A percentile compares a stretch with the other conserved stretches of the same genome.
Conservation (phyloP, 108 stramenopile genomes). For the Cyclostephanos invisitatus region DNA sequence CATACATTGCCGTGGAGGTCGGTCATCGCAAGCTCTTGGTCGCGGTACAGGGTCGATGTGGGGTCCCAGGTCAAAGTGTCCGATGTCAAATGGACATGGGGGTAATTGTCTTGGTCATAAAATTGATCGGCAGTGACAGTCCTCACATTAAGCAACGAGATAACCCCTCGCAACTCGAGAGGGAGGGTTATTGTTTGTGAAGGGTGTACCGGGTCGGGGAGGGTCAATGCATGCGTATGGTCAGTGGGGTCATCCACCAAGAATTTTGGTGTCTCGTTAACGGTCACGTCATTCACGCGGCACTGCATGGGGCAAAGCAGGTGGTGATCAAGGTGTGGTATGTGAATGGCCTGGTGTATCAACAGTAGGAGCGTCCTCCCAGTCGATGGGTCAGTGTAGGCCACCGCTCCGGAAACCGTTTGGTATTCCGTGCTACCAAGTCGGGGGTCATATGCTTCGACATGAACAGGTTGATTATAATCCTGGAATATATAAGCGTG, state of each 20-base stretch:
- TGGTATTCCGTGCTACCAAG: not conserved
- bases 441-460: slow-evolving; percentile 1
- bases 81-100: not conserved
- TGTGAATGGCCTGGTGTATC: slow-evolving; percentile 17
- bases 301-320: slow-evolving; percentile 37
- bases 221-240: slow-evolving; percentile 7
- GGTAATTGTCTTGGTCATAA: not conserved
- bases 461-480: slow-evolving; percentile 2
- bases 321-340: slow-evolving; percentile 19
- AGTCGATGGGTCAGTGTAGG: not conserved
- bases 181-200: not conserved
- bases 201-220: not conserved
- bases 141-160: not conserved
- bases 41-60: not conserved
- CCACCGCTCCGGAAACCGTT: not conserved
- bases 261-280: slow-evolving; percentile 25
- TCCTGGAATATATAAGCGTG: not conserved
- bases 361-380: not conserved
- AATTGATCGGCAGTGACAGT: not conserved
- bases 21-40: slow-evolving; percentile 6
- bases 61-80: slow-evolving; percentile 16
- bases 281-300: slow-evolving; percentile 20
- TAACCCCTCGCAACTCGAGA: not conserved
- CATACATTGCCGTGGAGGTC: not conserved
- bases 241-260: slow-evolving; percentile 6